Conservation (phyloP, 2,329 filamentous ascomycete genomes). For the Ophiocordyceps camponoti-leonardi region DNA sequence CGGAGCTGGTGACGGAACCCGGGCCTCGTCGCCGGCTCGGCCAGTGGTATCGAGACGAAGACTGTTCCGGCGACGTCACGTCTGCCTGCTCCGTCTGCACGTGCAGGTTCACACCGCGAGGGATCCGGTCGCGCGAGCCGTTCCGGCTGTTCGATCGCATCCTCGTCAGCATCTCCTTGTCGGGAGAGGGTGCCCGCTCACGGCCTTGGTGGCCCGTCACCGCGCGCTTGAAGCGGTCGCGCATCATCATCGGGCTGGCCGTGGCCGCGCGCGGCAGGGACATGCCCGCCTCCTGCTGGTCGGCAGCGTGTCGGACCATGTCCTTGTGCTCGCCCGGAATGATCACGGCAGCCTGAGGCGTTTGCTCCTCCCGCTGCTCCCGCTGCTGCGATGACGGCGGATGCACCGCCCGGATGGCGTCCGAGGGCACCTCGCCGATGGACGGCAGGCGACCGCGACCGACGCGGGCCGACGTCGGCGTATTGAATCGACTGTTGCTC, state of each 20-base stretch:
- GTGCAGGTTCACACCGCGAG: constrained; percentile 48
- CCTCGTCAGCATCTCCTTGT: constrained; percentile 41
- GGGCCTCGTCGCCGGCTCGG: constrained; percentile 34
- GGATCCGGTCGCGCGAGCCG: constrained; percentile 63
- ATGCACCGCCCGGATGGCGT: constrained; percentile 10
- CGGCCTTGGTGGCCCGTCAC: constrained; percentile 12
- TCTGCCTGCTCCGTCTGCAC: constrained; percentile 41
- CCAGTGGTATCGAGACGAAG: constrained; percentile 37
- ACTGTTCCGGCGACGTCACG: constrained; percentile 39
- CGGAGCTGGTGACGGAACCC: constrained; percentile 38
- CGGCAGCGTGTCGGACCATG: constrained; percentile 17
- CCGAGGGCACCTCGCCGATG: constrained; percentile 43
- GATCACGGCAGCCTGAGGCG: not conserved
- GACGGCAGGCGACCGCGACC: constrained; percentile 53
- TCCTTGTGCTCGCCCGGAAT: constrained; percentile 9
- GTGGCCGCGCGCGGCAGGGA: constrained; percentile 48
- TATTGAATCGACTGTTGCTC: constrained; percentile 51
- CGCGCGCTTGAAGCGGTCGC: constrained; percentile 22
- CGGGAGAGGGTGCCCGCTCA: constrained; percentile 42
- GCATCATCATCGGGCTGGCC: constrained; percentile 48
- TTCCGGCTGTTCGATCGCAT: constrained; percentile 44
- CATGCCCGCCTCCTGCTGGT: constrained; percentile 25
- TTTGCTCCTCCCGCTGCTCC: not conserved
- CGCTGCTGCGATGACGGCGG: not conserved
- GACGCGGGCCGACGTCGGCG: constrained; percentile 48